A percentile compares a stretch with the other conserved stretches of the same genome.
These are phyloP conservation scores for Pleomassaria siparia DNA, from an alignment of 2,329 filamentous ascomycete species.

Conservation along the genomic window DNA sequence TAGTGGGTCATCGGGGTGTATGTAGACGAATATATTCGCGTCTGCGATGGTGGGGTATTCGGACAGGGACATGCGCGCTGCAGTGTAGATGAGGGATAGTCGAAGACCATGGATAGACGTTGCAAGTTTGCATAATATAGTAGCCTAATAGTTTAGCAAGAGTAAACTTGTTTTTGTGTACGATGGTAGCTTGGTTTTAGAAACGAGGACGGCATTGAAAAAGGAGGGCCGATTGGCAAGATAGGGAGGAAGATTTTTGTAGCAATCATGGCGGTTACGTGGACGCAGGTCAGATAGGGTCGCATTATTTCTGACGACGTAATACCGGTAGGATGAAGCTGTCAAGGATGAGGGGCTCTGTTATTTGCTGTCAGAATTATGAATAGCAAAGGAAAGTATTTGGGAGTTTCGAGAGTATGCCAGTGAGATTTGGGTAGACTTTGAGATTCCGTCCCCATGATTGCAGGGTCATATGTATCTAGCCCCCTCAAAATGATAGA, in stretches of 20 bases:
- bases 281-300: conserved; percentile 3
- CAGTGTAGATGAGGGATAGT: conserved; percentile 8
- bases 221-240: neutral
- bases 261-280: conserved; percentile 5
- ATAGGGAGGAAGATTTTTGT: neutral
- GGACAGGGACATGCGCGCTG: conserved; percentile 10
- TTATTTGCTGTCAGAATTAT: conserved; percentile 5
- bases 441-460: neutral
- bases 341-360: conserved; percentile 4
- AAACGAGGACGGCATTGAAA: neutral
- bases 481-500: neutral
- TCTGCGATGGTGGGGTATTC: conserved; percentile 4
- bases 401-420: neutral
- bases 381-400: neutral
- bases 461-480: neutral
- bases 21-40: conserved; percentile 3
- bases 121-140: neutral
- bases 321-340: neutral
- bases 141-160: neutral
- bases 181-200: neutral
- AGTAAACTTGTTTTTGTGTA: neutral
- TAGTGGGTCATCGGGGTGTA: conserved; percentile 1
- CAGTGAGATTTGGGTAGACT: neutral
- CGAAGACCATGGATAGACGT: neutral
- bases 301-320: neutral